Percentiles rank a stretch among this genome's conserved stretches.
These are phyloP conservation scores for Citrus medica DNA, from an alignment of 345 rosid genomes.

Conservation along the genomic window DNA sequence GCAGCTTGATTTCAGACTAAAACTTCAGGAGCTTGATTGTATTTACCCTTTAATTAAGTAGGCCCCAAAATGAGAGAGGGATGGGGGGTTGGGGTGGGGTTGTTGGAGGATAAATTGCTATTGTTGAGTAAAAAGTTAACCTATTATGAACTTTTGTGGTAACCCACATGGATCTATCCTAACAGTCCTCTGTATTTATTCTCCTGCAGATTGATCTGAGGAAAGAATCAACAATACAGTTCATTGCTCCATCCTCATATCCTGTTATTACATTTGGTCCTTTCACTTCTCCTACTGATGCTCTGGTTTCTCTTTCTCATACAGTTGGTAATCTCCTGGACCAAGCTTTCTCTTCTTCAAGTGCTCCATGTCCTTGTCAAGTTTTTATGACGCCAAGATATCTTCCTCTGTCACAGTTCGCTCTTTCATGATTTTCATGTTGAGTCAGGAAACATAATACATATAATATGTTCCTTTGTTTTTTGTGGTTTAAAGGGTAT, in stretches of 20 bases:
- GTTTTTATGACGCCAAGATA: conserved; percentile 2
- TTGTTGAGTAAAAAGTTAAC: background rate
- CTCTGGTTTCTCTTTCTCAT: conserved; percentile 64
- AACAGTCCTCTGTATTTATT: conserved; percentile 11
- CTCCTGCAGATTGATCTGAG: conserved; percentile 79
- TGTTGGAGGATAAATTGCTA: background rate
- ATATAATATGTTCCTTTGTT: background rate
- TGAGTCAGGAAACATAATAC: background rate
- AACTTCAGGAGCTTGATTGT: background rate
- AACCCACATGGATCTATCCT: background rate
- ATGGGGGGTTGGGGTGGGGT: background rate
- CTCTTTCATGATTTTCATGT: background rate
- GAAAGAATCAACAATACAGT: conserved; percentile 45
- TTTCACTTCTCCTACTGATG: conserved; percentile 64
- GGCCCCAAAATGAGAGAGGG: background rate
- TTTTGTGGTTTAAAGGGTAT: background rate
- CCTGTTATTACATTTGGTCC: conserved; percentile 91
- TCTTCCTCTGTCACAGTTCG: background rate
- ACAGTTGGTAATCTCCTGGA: conserved; percentile 59
- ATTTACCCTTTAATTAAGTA: background rate
- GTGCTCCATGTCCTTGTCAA: background rate
- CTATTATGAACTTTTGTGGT: background rate
- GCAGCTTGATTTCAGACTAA: background rate
- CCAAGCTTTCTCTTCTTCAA: conserved; percentile 1
- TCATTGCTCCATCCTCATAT: conserved; percentile 53